These are phyloP conservation scores for Circinella minor DNA, from an alignment of 371 early-diverging fungal genomes.

Conservation along the genomic window DNA sequence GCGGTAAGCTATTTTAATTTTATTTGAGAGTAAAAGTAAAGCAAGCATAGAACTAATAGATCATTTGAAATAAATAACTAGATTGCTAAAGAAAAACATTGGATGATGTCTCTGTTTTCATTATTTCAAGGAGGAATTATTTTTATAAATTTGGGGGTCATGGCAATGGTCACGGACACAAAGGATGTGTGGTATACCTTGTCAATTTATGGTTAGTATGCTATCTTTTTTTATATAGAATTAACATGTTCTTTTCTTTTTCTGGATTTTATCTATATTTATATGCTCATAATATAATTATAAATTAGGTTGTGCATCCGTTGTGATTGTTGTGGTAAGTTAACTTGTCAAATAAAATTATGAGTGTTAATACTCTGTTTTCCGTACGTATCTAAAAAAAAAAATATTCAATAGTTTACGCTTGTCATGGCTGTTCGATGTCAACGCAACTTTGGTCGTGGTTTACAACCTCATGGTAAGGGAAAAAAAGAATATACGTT, in stretches of 20 bases:
- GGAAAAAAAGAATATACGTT: not conserved
- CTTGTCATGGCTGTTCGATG: conserved; percentile 19
- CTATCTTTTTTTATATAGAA: not conserved
- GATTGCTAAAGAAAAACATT: conserved; percentile 19
- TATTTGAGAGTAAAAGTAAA: not conserved
- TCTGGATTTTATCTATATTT: no score
- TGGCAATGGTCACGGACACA: conserved; percentile 10
- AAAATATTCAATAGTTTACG: not conserved
- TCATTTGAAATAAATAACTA: not conserved
- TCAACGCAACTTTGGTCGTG: conserved; percentile 19
- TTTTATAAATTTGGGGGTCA: conserved; percentile 15
- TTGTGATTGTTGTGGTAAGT: conserved; percentile 18
- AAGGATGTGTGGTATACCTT: conserved; percentile 20
- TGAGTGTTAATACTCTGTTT: no score
- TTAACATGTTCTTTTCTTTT: not conserved
- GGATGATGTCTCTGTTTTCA: conserved; percentile 21
- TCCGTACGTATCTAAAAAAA: not conserved
- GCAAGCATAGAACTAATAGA: no score
- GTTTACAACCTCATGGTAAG: conserved; percentile 21
- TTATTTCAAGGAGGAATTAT: conserved; percentile 18
- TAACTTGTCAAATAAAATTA: not conserved
- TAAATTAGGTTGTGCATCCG: conserved; percentile 15
- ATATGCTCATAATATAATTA: no score
- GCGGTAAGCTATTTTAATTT: conserved; percentile 9
- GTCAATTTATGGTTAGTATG: conserved; percentile 15